phyloP scores from a whole-genome alignment of 176 grass and related monocot species.

The Oryza glaberrima region DNA sequence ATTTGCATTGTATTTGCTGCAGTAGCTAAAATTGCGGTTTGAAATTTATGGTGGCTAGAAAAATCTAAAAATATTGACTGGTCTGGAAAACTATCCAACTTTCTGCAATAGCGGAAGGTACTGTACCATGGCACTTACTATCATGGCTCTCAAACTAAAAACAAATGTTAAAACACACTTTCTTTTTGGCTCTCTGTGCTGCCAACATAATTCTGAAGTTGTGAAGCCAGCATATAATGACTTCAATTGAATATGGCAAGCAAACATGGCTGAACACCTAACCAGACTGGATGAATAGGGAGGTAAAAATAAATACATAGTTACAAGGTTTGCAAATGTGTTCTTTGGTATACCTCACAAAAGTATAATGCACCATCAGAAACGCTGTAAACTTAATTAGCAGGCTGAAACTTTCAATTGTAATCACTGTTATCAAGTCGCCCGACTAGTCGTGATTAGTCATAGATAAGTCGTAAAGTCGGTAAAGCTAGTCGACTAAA shows the following conservation, averaged over 20 bases:
- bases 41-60: slow-evolving; percentile 1
- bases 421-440: no score
- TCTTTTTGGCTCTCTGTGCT: not conserved
- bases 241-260: slow-evolving; percentile 8
- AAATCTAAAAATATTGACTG: not conserved
- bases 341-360: not conserved
- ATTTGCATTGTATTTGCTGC: not conserved
- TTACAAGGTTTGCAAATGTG: not conserved
- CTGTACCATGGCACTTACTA: not conserved
- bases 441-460: no score
- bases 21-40: not conserved
- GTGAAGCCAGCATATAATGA: not conserved
- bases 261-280: not conserved
- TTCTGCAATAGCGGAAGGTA: not conserved
- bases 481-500: no score
- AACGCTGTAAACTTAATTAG: not conserved
- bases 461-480: no score
- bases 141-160: not conserved
- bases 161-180: not conserved
- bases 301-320: not conserved
- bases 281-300: not conserved
- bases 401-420: not conserved
- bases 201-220: not conserved
- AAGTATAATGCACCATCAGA: not conserved
- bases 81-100: not conserved